Conservation (phyloP, 2,329 filamentous ascomycete genomes). For the Aspergillus viridinutans region DNA sequence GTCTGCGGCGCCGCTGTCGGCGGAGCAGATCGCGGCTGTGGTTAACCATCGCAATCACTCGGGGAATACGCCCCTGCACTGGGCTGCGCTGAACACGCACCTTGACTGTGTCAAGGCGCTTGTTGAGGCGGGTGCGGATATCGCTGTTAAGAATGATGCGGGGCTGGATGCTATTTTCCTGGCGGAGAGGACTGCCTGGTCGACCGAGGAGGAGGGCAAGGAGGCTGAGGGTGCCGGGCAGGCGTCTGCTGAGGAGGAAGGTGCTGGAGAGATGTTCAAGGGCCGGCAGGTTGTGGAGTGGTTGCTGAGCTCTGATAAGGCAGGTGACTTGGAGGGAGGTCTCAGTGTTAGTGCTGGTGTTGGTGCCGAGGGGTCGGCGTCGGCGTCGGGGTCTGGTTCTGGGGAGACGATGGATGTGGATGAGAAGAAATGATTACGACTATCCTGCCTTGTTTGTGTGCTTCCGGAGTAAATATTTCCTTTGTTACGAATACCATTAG, state of each 20-base stretch:
- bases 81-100: constrained; percentile 88
- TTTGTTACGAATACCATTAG: neutral
- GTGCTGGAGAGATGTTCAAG: constrained; percentile 26
- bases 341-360: constrained; percentile 8
- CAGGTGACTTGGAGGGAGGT: constrained; percentile 29
- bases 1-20: neutral
- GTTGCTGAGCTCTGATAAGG: constrained; percentile 37
- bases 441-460: neutral
- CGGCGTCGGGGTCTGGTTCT: neutral
- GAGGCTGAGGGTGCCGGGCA: constrained; percentile 4
- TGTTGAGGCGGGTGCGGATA: constrained; percentile 70
- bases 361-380: constrained; percentile 13
- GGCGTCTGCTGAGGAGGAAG: constrained; percentile 6
- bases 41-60: constrained; percentile 63
- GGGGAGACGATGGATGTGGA: constrained; percentile 14
- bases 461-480: neutral
- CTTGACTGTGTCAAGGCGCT: constrained; percentile 73
- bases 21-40: constrained; percentile 22
- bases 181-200: constrained; percentile 66
- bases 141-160: constrained; percentile 73
- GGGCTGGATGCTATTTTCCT: constrained; percentile 77
- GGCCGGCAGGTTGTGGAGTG: constrained; percentile 41
- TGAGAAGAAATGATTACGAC: constrained; percentile 8
- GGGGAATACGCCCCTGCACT: constrained; percentile 89
- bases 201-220: constrained; percentile 45